phyloP scores from a whole-genome alignment of 768 basidiomycete species.

The Podaxis carcinomalis region DNA sequence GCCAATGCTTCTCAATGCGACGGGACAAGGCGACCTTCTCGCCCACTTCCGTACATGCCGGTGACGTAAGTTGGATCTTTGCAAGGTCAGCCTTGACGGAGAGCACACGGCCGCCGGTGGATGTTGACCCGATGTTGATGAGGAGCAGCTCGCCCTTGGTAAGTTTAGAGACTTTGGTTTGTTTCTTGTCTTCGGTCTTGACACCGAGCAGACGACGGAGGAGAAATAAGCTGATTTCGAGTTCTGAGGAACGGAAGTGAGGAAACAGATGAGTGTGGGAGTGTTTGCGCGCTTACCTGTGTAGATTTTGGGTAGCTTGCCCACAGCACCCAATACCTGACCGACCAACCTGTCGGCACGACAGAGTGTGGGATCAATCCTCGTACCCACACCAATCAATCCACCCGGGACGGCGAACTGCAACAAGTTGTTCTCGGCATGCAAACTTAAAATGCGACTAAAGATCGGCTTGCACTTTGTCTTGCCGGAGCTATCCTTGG shows the following conservation, averaged over 20 bases:
- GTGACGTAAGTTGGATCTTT: constrained; percentile 89
- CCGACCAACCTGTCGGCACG: constrained; percentile 96
- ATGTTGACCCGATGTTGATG: constrained; percentile 98
- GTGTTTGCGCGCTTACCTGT: constrained; percentile 48
- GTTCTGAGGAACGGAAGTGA: constrained; percentile 42
- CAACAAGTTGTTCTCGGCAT: constrained; percentile 92
- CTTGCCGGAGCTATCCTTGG: constrained; percentile 86
- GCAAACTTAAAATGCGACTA: constrained; percentile 83
- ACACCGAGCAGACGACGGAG: constrained; percentile 96
- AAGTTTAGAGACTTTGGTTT: constrained; percentile 92
- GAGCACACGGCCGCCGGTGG: constrained; percentile 92
- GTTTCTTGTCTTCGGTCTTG: constrained; percentile 98
- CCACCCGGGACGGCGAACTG: constrained; percentile 97
- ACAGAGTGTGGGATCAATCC: constrained; percentile 94
- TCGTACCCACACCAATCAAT: constrained; percentile 96
- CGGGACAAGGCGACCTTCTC: constrained; percentile 96
- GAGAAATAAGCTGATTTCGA: constrained; percentile 91
- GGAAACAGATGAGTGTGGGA: not conserved
- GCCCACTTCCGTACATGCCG: constrained; percentile 93
- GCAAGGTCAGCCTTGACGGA: constrained; percentile 94
- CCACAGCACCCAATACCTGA: constrained; percentile 92
- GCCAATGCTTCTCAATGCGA: constrained; percentile 98
- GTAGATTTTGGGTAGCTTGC: constrained; percentile 91
- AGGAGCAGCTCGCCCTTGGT: constrained; percentile 88
- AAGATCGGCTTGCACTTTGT: constrained; percentile 94